Evolutionary conservation across 306 rosid genomes (phyloP).

Genomic region (Castanospermum australe): DNA sequence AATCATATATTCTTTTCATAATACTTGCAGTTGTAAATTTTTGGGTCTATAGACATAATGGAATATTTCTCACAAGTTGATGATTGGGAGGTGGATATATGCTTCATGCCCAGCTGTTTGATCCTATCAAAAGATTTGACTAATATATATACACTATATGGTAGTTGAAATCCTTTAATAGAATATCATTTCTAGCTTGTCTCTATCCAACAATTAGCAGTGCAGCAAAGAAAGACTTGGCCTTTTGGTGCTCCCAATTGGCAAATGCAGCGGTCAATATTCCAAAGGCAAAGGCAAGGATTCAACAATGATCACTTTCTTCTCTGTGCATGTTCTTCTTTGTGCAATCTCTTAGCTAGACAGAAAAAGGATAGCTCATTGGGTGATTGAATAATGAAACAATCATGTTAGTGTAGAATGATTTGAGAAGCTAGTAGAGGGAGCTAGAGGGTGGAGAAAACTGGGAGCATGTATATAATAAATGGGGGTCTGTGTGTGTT

Average conservation of each 20-base stretch:
- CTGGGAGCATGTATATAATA: background rate
- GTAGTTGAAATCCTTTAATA: background rate
- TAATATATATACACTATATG: background rate
- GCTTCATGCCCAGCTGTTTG: constrained; percentile 4
- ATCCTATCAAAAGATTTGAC: constrained; percentile 2
- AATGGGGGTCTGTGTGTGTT: constrained; percentile 10
- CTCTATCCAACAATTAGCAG: background rate
- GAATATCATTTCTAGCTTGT: background rate
- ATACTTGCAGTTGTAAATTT: background rate
- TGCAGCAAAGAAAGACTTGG: constrained; percentile 15
- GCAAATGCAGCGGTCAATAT: constrained; percentile 1
- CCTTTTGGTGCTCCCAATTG: constrained; percentile 1
- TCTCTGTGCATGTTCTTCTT: background rate
- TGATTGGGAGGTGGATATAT: background rate
- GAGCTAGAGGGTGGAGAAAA: background rate
- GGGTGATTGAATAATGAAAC: background rate
- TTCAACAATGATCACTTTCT: background rate
- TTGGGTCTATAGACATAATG: background rate
- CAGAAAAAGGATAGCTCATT: background rate
- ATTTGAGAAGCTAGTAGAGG: background rate
- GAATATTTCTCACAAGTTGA: background rate
- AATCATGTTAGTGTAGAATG: background rate
- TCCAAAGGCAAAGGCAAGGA: background rate
- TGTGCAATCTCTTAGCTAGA: background rate
- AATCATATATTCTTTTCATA: too few relatives aligned